Conservation (phyloP, 1,284 basidiomycete genomes). For the Chalciporus sp. region DNA sequence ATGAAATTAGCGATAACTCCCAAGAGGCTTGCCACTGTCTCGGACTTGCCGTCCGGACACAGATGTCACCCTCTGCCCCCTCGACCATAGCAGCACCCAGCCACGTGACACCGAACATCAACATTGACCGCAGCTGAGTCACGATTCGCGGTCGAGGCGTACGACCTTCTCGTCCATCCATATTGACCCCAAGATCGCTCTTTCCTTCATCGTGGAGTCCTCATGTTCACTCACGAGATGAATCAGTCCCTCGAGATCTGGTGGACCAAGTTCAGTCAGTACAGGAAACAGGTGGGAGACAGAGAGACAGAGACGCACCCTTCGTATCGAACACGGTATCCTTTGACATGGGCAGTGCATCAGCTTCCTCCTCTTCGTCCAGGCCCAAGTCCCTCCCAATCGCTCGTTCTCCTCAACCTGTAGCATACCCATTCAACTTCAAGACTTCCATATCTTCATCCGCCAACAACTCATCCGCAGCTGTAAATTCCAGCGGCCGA, state of each 20-base stretch:
- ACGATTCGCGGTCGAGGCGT: too few species aligned
- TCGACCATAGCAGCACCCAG: not conserved
- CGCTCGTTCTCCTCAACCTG: conserved; percentile 50
- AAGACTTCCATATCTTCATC: conserved; percentile 85
- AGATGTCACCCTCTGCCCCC: too few species aligned
- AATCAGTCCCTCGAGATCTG: too few species aligned
- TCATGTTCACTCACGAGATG: too few species aligned
- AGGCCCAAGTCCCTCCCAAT: conserved; percentile 12
- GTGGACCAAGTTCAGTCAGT: conserved; percentile 5
- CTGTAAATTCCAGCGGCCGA: conserved; percentile 79
- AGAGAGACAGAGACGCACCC: too few species aligned
- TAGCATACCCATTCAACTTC: conserved; percentile 86
- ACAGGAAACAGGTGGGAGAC: conserved; percentile 65
- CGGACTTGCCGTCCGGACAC: not conserved
- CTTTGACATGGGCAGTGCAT: conserved; percentile 90
- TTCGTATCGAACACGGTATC: conserved; percentile 28
- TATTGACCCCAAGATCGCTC: too few species aligned
- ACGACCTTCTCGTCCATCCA: too few species aligned
- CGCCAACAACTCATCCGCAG: conserved; percentile 88
- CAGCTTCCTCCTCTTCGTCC: conserved; percentile 40
- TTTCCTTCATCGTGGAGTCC: too few species aligned
- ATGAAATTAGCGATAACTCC: conserved; percentile 1
- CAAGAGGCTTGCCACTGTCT: not conserved
- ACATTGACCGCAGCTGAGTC: too few species aligned
- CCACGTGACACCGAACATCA: too few species aligned